Base-by-base conservation (phyloP, 2,329 filamentous ascomycete genomes). In the Phialocephala sp. region DNA sequence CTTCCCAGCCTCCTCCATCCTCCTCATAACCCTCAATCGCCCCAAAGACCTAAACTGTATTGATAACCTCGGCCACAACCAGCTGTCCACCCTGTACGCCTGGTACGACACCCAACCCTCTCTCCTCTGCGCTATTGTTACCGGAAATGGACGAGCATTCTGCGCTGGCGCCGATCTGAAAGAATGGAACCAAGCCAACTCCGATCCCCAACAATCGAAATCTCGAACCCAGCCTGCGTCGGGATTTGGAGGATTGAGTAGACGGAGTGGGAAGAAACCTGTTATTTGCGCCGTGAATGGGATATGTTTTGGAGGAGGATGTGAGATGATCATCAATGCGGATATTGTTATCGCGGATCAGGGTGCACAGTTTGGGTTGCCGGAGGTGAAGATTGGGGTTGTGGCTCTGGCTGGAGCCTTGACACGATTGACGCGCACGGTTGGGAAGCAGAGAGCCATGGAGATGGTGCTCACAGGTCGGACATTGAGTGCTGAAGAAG, bases 221-320 rank as follows among this genome's bases (percentile, higher is more conserved):
- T 55, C 64, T 27, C 15, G 58, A 22, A 64, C 64, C 55, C 70
- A 80, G 0, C 27, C 50, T 1, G 72, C 80, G 0, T 77, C 80
- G 1, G 90, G 89, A 1, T 90, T 92, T 66, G 89, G 87, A 27
- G 90, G 85, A 0, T 78, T 93, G 37, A 87, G 85, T 62, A 87
- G 91, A 68, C 83, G 91, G 32, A 76, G 78, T 5, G 90, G 90
- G 57, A 87, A 87, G 77, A 94, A 94, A 74, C 91, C 91, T 6
- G 83, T 94, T 63, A 84, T 94, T 35, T 90, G 88, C 1, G 91
- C 91, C 0, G 89, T 94, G 22, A 92, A 93, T 73, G 91, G 91
- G 8, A 80, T 90, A 20, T 91, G 89, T 65, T 83, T 91, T 55
- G 91, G 91, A 41, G 91, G 91, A 61, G 91, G 91, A 1, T 89